phyloP scores from a whole-genome alignment of 1,284 basidiomycete species.

The Cerrena zonata region DNA sequence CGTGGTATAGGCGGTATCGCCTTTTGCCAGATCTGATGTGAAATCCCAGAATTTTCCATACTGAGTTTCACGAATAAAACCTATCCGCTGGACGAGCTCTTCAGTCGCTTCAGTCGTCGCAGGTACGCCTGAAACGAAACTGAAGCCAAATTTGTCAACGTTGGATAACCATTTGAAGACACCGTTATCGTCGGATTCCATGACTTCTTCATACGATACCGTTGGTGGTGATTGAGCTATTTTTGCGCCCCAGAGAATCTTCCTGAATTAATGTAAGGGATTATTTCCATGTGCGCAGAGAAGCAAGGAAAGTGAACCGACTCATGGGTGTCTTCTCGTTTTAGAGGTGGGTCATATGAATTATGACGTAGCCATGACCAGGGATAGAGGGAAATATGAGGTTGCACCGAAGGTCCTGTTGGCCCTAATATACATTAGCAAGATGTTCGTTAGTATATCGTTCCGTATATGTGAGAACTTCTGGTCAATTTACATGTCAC shows the following conservation, averaged over 20 bases:
- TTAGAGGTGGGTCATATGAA: slow-evolving; percentile 65
- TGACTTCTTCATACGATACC: slow-evolving; percentile 71
- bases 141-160: slow-evolving; percentile 84
- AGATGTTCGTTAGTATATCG: neutral
- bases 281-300: neutral
- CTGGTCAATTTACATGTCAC: slow-evolving; percentile 54
- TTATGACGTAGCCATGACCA: slow-evolving; percentile 78
- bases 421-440: too few species aligned
- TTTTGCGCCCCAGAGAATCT: slow-evolving; percentile 75
- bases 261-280: slow-evolving; percentile 37
- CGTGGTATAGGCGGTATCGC: slow-evolving; percentile 88
- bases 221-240: slow-evolving; percentile 75
- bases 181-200: slow-evolving; percentile 61
- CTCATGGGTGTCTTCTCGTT: slow-evolving; percentile 33
- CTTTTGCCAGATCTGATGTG: slow-evolving; percentile 85
- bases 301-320: slow-evolving; percentile 25
- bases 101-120: slow-evolving; percentile 82
- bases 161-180: slow-evolving; percentile 79
- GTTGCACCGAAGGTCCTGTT: slow-evolving; percentile 55
- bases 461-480: neutral
- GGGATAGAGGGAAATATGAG: slow-evolving; percentile 77
- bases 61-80: slow-evolving; percentile 89
- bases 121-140: slow-evolving; percentile 80
- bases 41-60: slow-evolving; percentile 98
- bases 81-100: slow-evolving; percentile 69